Conservation (phyloP, 768 basidiomycete species). For the Lactarius sanguifluus region DNA sequence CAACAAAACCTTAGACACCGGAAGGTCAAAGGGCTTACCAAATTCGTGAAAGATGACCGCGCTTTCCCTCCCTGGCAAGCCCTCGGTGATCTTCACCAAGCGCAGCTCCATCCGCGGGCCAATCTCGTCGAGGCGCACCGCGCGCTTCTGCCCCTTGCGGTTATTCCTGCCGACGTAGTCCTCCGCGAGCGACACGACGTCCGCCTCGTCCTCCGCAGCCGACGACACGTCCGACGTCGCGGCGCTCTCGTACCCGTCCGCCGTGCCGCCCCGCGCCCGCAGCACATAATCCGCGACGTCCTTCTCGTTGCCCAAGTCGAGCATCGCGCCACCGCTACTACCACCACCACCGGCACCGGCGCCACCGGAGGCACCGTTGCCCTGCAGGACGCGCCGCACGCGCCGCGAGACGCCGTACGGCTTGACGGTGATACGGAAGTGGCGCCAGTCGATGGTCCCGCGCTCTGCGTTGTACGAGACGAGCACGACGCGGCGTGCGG, state of each 20-base stretch:
- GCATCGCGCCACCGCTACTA: slow-evolving; percentile 39
- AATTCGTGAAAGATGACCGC: slow-evolving; percentile 93
- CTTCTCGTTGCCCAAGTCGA: slow-evolving; percentile 85
- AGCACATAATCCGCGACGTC: slow-evolving; percentile 96
- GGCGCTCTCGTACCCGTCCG: slow-evolving; percentile 74
- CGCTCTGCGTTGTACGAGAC: slow-evolving; percentile 86
- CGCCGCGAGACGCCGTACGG: slow-evolving; percentile 92
- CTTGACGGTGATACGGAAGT: slow-evolving; percentile 93
- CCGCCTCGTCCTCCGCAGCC: slow-evolving; percentile 79
- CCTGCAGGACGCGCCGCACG: slow-evolving; percentile 82
- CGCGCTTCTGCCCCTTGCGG: slow-evolving; percentile 85
- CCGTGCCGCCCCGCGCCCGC: slow-evolving; percentile 49
- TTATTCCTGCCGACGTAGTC: slow-evolving; percentile 97
- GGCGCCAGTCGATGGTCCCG: slow-evolving; percentile 87
- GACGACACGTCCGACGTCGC: slow-evolving; percentile 65
- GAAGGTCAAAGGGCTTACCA: slow-evolving; percentile 49
- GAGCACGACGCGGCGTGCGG: slow-evolving; percentile 91
- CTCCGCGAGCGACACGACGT: slow-evolving; percentile 79
- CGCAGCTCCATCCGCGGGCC: slow-evolving; percentile 94
- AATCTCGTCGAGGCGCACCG: slow-evolving; percentile 89
- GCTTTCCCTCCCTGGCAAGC: slow-evolving; percentile 90
- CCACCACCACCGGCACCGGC: slow-evolving; percentile 23
- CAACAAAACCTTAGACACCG: slow-evolving; percentile 1
- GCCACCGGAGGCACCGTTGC: slow-evolving; percentile 35
- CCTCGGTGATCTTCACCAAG: slow-evolving; percentile 92